Evolutionary conservation across 352 stramenopile genomes (phyloP), one percentile per base, ranked within the genome.

Genomic region (Peronospora belbahrii): DNA sequence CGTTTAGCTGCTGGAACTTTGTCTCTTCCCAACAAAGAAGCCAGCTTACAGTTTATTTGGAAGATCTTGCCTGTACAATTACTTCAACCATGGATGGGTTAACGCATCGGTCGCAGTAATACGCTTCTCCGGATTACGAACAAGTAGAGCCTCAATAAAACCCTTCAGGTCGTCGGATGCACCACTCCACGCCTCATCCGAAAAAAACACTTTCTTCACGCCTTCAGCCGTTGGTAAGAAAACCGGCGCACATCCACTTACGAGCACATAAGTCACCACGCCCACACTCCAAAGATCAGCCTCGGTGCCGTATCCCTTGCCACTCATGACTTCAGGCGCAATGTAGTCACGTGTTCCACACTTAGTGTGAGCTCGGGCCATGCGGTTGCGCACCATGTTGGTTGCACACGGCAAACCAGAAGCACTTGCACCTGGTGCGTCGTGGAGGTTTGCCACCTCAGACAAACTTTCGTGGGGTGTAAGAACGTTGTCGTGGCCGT

Each of bases 231-330:
- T 63, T 1, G 76, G 76, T 11, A 87, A 48, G 42, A 88, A 91
- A 53, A 87, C 74, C 0, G 80, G 80, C 19, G 80, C 80, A 32
- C 65, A 88, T 6, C 83, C 91, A 18, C 68, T 92, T 13, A 96
- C 56, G 18, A 96, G 57, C 31, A 97, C 81, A 45, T 89, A 97
- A 18, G 90, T 85, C 23, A 97, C 91, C 10, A 95, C 87, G 23
- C 89, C 89, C 13, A 96, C 76, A 51, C 83, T 96, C 87, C 88
- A 97, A 53, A 97, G 85, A 52, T 98, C 93, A 5, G 90, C 92
- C 38, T 95, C 88, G 17, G 90, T 85, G 62, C 95, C 90, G 55
- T 98, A 97, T 19, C 83, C 83, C 48, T 97, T 95, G 69, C 76
- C 78, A 48, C 74, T 69, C 77, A 89, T 89, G 38, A 92, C 78